Conservation (phyloP, 1,284 basidiomycete genomes). For the Boletus albobrunnescens region DNA sequence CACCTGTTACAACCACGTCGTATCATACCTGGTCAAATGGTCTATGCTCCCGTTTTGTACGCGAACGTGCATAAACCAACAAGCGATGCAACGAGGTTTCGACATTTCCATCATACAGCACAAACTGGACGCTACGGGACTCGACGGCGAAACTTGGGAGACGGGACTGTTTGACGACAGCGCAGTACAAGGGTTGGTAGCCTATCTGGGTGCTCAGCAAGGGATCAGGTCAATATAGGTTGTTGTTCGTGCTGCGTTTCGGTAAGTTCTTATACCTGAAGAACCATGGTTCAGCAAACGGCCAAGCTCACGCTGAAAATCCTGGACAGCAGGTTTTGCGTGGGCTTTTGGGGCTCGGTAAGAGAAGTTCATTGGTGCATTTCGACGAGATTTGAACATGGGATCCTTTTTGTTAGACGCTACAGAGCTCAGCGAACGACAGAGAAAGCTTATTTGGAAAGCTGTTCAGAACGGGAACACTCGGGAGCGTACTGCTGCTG, state of each 20-base stretch:
- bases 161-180: constrained; percentile 24
- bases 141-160: constrained; percentile 21
- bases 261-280: constrained; percentile 11
- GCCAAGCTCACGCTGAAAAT: not conserved
- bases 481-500: constrained; percentile 19
- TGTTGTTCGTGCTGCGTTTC: constrained; percentile 30
- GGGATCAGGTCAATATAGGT: constrained; percentile 17
- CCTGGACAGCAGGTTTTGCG: constrained; percentile 5
- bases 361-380: not conserved
- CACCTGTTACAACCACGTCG: constrained; percentile 23
- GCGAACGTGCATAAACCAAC: constrained; percentile 24
- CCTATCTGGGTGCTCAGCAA: constrained; percentile 2
- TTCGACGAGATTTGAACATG: not conserved
- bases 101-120: constrained; percentile 18
- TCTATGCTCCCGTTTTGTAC: constrained; percentile 30
- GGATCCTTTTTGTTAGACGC: constrained; percentile 7
- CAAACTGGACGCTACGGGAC: constrained; percentile 1
- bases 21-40: constrained; percentile 31
- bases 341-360: constrained; percentile 23
- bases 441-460: constrained; percentile 14
- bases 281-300: not conserved
- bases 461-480: constrained; percentile 1
- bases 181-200: constrained; percentile 17
- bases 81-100: constrained; percentile 26
- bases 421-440: not conserved